Evolutionary conservation across 257 asterid species (phyloP), one percentile per base, ranked within the genome.

Genomic region (Gentiana macrophylla): DNA sequence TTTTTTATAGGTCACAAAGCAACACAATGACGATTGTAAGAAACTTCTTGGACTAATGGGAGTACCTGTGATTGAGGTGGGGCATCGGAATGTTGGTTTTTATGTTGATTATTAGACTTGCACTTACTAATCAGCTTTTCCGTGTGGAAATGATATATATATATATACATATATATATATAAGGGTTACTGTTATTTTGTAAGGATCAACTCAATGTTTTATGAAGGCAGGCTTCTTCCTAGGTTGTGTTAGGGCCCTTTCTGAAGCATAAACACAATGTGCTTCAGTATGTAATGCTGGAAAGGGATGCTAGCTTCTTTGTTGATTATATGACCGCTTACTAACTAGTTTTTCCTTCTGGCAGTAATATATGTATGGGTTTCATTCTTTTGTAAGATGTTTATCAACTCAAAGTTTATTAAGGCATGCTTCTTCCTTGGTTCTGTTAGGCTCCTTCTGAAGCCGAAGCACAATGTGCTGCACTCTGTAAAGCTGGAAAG

Each of bases 381-480:
- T 32, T 15, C 46, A 2, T 48, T n/a, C 3, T 41, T 48, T 3
- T 50, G 52, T 37, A 5, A 35, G 12, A 13, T 8, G 3, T 35
- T 13, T 43, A 53, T 12, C 12, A 5, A 32, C 32, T 63, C 33
- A 11, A 4, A 15, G 32, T 43, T 37, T 11, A 37, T 43, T n/a
- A 10, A 15, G 24, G 24, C 24, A 15, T 15, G 24, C 24, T 33
- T 64, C 8, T 63, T 62, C 35, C 60, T 58, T 46, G 13, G 55
- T 55, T 66, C 72, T 52, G 49, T 41, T 62, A 91, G 97, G 98
- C 98, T 75, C 95, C 97, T 72, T 79, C 93, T 59, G 98, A 92
- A 83, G 98, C 98, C 61, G 98, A 88, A 76, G 97, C 98, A 50
- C 82, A 88, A 68, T 92, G 98, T 85, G 94, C 95, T 32, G 79